phyloP scores from a whole-genome alignment of 352 stramenopile genomes.

The Aphanomyces astaci region DNA sequence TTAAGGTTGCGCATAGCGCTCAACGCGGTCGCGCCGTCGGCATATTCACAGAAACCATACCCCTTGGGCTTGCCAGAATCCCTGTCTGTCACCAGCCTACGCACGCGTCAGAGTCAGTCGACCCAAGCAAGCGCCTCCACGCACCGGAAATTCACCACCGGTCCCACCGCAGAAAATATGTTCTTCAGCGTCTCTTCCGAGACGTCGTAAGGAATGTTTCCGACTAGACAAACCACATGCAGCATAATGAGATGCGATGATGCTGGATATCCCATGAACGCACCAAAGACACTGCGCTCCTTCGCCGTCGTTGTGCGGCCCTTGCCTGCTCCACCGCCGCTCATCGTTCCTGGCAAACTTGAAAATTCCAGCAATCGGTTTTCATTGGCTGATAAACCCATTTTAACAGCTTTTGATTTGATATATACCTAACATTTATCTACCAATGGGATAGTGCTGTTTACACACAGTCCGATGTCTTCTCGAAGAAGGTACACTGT shows the following conservation, averaged over 20 bases:
- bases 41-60: slow-evolving; percentile 83
- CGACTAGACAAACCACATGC: slow-evolving; percentile 34
- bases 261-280: slow-evolving; percentile 24
- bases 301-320: slow-evolving; percentile 57
- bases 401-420: no score
- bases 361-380: neutral
- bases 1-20: slow-evolving; percentile 84
- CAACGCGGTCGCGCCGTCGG: slow-evolving; percentile 68
- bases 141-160: slow-evolving; percentile 79
- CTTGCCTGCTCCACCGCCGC: slow-evolving; percentile 31
- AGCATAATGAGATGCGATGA: no score
- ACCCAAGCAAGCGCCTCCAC: neutral
- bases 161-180: slow-evolving; percentile 78
- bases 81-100: slow-evolving; percentile 70
- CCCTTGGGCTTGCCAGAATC: slow-evolving; percentile 80
- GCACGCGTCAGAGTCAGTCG: neutral
- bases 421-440: no score
- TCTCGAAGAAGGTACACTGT: no score
- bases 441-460: no score
- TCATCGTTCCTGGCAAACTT: slow-evolving; percentile 26
- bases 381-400: neutral
- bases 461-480: no score
- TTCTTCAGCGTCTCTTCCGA: slow-evolving; percentile 81
- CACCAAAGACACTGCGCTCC: slow-evolving; percentile 82
- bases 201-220: slow-evolving; percentile 85